Conservation (phyloP, 768 basidiomycete species). For the Neoboletus magnificus region DNA sequence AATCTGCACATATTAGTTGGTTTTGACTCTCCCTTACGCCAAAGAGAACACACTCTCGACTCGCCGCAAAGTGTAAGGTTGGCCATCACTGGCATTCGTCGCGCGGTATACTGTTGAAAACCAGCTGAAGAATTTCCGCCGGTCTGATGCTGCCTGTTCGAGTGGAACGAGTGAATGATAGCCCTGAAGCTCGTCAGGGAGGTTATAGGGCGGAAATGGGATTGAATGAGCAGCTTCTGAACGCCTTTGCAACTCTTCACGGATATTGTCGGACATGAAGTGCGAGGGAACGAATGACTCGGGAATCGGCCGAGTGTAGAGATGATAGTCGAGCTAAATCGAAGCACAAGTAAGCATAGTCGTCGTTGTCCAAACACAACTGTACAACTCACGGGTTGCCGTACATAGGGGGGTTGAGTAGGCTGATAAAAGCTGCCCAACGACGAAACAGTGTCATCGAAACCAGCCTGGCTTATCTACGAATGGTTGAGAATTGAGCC, state of each 20-base stretch:
- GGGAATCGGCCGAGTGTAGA: slow-evolving; percentile 76
- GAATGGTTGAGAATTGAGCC: background rate
- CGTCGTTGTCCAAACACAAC: background rate
- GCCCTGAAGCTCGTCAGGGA: slow-evolving; percentile 86
- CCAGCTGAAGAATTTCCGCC: slow-evolving; percentile 78
- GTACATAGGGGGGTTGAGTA: slow-evolving; percentile 46
- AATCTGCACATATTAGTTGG: slow-evolving; percentile 50
- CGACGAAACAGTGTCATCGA: slow-evolving; percentile 25
- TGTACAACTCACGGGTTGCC: slow-evolving; percentile 61
- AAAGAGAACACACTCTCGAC: slow-evolving; percentile 66
- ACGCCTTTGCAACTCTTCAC: slow-evolving; percentile 53
- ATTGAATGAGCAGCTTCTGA: slow-evolving; percentile 42
- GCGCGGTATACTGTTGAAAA: slow-evolving; percentile 84
- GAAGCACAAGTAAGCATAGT: background rate
- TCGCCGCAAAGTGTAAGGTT: slow-evolving; percentile 72
- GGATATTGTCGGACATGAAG: slow-evolving; percentile 81
- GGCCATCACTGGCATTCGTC: slow-evolving; percentile 69
- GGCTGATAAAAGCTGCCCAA: slow-evolving; percentile 39
- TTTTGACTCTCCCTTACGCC: background rate
- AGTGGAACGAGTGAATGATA: slow-evolving; percentile 87
- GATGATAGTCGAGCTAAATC: slow-evolving; percentile 82
- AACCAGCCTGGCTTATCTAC: slow-evolving; percentile 27
- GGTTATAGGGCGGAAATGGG: slow-evolving; percentile 43
- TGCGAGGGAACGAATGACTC: slow-evolving; percentile 57
- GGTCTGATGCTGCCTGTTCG: slow-evolving; percentile 54